Conservation (phyloP, 176 grass and related monocot genomes). For the Hordeum marinum region DNA sequence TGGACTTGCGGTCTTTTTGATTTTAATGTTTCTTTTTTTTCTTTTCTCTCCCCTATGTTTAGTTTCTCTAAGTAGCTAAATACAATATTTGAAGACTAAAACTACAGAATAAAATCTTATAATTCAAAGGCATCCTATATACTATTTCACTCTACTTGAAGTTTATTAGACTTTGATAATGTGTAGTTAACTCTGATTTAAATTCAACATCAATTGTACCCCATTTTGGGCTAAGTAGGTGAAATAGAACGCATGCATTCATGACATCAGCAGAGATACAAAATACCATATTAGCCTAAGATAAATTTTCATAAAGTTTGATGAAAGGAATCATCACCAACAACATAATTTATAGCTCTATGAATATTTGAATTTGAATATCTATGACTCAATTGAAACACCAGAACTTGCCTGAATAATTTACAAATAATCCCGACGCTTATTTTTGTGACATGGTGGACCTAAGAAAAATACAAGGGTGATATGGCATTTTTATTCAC, state of each 20-base stretch:
- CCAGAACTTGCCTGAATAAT: not conserved
- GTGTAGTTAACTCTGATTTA: too few relatives aligned
- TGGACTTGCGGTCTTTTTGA: too few relatives aligned
- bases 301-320: not conserved
- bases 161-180: too few relatives aligned
- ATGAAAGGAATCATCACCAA: not conserved
- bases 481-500: not conserved
- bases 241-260: not conserved
- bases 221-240: not conserved
- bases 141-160: too few relatives aligned
- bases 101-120: too few relatives aligned
- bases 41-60: too few relatives aligned
- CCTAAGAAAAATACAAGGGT: not conserved
- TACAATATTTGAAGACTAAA: too few relatives aligned
- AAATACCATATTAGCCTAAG: not conserved
- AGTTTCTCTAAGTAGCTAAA: too few relatives aligned
- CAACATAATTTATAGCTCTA: not conserved
- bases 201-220: not conserved
- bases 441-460: not conserved
- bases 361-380: not conserved
- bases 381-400: not conserved
- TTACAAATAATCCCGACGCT: not conserved
- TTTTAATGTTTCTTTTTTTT: too few relatives aligned
- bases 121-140: too few relatives aligned
- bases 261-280: not conserved